phyloP scores from a whole-genome alignment of 2,329 filamentous ascomycete species.

The Hypoxylon sp. region DNA sequence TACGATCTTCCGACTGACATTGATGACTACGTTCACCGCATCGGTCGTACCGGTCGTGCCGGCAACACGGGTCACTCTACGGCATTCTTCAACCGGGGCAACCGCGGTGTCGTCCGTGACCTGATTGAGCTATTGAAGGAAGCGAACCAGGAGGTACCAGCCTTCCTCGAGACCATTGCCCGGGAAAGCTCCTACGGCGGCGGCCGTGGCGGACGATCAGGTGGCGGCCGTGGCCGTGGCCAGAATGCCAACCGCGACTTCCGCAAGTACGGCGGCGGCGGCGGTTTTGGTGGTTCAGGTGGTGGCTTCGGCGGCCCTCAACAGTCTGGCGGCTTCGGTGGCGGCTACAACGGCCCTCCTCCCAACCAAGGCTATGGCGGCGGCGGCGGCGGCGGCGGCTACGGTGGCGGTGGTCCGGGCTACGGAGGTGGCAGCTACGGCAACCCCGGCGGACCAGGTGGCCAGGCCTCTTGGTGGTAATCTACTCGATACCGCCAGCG shows the following conservation, averaged over 20 bases:
- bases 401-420: slow-evolving; percentile 56
- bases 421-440: slow-evolving; percentile 68
- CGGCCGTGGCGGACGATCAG: slow-evolving; percentile 65
- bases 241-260: slow-evolving; percentile 82
- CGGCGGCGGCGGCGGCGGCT: slow-evolving; percentile 48
- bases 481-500: slow-evolving; percentile 28
- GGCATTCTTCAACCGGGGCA: slow-evolving; percentile 99
- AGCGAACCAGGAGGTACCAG: slow-evolving; percentile 94
- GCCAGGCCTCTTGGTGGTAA: slow-evolving; percentile 76
- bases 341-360: slow-evolving; percentile 51
- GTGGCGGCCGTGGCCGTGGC: slow-evolving; percentile 78
- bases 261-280: slow-evolving; percentile 75
- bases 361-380: slow-evolving; percentile 42
- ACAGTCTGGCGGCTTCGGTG: slow-evolving; percentile 54
- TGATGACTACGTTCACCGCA: slow-evolving; percentile 98
- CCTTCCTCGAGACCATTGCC: slow-evolving; percentile 96
- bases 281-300: slow-evolving; percentile 52
- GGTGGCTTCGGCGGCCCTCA: slow-evolving; percentile 53
- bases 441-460: slow-evolving; percentile 70
- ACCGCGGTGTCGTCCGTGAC: slow-evolving; percentile 96
- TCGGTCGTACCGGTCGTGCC: slow-evolving; percentile 99
- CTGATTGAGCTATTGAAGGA: slow-evolving; percentile 98
- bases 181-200: slow-evolving; percentile 88
- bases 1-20: slow-evolving; percentile 99
- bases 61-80: slow-evolving; percentile 98